Conservation (phyloP, 169 alveolate species). For the Eimeria acervulina region DNA sequence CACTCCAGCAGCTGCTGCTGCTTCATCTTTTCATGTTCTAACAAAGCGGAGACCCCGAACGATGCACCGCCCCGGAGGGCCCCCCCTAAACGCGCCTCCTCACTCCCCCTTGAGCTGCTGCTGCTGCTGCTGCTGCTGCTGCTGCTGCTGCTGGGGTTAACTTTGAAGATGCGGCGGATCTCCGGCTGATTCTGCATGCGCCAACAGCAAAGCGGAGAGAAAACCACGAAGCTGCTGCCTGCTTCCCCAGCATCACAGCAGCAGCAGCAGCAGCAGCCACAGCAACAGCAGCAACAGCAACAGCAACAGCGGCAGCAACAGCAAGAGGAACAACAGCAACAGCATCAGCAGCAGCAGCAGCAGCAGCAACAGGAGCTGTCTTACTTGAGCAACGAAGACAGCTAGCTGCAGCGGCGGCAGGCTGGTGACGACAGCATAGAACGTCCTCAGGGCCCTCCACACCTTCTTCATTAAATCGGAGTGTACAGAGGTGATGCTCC, state of each 20-base stretch:
- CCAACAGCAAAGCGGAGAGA: neutral
- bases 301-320: neutral
- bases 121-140: slow-evolving; percentile 2
- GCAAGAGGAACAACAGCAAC: neutral
- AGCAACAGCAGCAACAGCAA: no score
- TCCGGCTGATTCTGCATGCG: slow-evolving; percentile 43
- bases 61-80: neutral
- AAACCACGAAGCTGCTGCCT: neutral
- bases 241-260: no score
- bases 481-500: slow-evolving; percentile 72
- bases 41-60: neutral
- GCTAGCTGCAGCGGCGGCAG: slow-evolving; percentile 65
- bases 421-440: slow-evolving; percentile 51
- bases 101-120: no score
- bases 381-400: neutral
- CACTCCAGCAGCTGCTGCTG: slow-evolving; percentile 58
- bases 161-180: neutral
- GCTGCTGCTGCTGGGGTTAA: neutral
- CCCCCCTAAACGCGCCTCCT: no score
- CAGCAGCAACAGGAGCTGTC: neutral
- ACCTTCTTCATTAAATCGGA: slow-evolving; percentile 51
- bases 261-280: no score
- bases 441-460: slow-evolving; percentile 58
- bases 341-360: slow-evolving; percentile 10
- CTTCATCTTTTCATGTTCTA: neutral